Evolutionary conservation across 345 rosid species (phyloP).

Genomic region (Populus pruinosa): DNA sequence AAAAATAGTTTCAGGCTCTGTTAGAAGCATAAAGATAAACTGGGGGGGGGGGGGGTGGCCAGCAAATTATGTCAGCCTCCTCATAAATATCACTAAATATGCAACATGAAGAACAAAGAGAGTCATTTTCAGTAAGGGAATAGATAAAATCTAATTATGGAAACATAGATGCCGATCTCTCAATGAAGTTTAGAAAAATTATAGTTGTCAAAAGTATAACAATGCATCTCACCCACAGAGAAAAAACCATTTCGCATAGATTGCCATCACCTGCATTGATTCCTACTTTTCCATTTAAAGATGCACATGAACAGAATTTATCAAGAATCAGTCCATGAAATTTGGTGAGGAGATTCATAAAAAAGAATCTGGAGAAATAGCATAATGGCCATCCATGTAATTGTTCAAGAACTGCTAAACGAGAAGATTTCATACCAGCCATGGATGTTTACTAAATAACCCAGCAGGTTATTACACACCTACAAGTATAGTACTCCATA

Average conservation of each 20-base stretch:
- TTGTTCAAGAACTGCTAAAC: background rate
- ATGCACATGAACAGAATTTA: background rate
- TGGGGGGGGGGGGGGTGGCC: background rate
- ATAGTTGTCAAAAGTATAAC: background rate
- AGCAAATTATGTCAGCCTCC: background rate
- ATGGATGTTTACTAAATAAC: background rate
- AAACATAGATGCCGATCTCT: background rate
- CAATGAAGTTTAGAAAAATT: background rate
- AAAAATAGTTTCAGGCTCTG: conserved; percentile 2
- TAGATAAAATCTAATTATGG: background rate
- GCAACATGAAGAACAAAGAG: background rate
- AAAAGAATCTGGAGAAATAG: background rate
- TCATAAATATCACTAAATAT: background rate
- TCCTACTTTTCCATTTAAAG: background rate
- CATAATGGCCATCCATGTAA: background rate
- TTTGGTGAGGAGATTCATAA: background rate
- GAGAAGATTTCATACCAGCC: background rate
- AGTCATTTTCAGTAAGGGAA: background rate
- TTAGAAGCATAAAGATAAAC: background rate
- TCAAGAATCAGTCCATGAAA: background rate
- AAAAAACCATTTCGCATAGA: background rate
- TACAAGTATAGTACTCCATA: background rate
- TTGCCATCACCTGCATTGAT: background rate
- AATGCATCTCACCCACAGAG: background rate
- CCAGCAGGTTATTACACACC: background rate